A percentile compares a stretch with the other conserved stretches of the same genome.
These are phyloP conservation scores for Mollisiaceae sp. DNA, from an alignment of 2,329 filamentous ascomycete genomes.

Conservation along the genomic window DNA sequence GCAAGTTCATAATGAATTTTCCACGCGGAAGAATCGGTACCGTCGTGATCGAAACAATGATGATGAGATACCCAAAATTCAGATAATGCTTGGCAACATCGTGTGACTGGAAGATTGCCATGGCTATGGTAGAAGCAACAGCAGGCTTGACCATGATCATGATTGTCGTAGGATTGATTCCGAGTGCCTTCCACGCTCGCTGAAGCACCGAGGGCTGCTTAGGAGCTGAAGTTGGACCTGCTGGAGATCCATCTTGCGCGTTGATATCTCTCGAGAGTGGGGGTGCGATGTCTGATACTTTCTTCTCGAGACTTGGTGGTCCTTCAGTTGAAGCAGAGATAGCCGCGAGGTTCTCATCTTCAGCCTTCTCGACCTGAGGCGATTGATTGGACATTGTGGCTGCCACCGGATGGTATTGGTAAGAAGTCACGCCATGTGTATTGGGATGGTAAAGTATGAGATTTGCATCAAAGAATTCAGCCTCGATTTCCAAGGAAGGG, in stretches of 20 bases:
- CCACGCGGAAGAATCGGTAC: constrained; percentile 71
- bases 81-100: constrained; percentile 30
- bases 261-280: neutral
- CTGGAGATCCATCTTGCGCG: constrained; percentile 1
- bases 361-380: neutral
- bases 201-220: constrained; percentile 19
- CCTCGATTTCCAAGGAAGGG: neutral
- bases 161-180: constrained; percentile 23
- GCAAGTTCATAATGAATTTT: constrained; percentile 69
- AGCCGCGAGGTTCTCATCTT: neutral
- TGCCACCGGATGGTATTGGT: neutral
- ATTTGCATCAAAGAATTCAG: neutral
- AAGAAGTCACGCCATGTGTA: neutral
- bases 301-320: neutral
- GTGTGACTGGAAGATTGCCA: constrained; percentile 30
- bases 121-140: constrained; percentile 28
- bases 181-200: constrained; percentile 26
- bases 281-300: neutral
- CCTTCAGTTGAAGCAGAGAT: neutral
- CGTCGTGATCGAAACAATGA: constrained; percentile 67
- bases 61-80: constrained; percentile 56
- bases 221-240: neutral
- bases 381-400: neutral
- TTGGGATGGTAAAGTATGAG: neutral
- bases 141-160: constrained; percentile 34